Evolutionary conservation across 1,284 basidiomycete species (phyloP), one percentile per base, ranked within the genome.

Genomic region (Ganoderma multipileum): DNA sequence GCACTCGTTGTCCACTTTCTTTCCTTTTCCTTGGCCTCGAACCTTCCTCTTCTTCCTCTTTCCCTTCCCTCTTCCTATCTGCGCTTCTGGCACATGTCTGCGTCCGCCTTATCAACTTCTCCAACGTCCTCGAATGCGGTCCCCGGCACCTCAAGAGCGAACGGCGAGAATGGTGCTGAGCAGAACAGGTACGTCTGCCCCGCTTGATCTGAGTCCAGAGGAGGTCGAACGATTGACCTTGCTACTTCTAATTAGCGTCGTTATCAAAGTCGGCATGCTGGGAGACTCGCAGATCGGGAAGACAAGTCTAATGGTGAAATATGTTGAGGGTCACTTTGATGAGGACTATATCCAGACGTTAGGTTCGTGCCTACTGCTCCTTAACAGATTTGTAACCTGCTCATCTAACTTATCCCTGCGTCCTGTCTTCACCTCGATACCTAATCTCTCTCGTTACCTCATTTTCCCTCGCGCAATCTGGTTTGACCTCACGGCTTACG

Each of bases 281-380:
- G 97, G 97, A 64, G 97, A 99, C 84, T 96, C 96, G 76, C 96
- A 98, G 84, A 98, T 99, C 78, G 97, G 97, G 75, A 98, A 98
- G 87, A 98, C 97, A 70, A 95, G 93, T 81, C 86, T 98, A 78
- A 98, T 98, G 96, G 96, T 98, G 78, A 97, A 97, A 85, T 98
- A 98, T 78, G 96, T 97, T 71, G 96, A 98, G 84, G 96, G 96
- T 68, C 95, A 93, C 81, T 97, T 97, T 80, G 95, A 97, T 83
- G 97, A 98, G 85, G 97, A 99, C 83, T 99, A 99, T 83, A 98
- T 99, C 80, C 97, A 99, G 87, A 98, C 97, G 83, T 90, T 98
- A 82, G 96, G 93, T 93, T 76, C 67, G 89, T 83, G 23, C 26
- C 23, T 6, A 14, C 11, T 12, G 38, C 23, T 26, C 14, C 14